Evolutionary conservation across 2,329 filamentous ascomycete species (phyloP).

Genomic region (Chrysoporthe puriensis): DNA sequence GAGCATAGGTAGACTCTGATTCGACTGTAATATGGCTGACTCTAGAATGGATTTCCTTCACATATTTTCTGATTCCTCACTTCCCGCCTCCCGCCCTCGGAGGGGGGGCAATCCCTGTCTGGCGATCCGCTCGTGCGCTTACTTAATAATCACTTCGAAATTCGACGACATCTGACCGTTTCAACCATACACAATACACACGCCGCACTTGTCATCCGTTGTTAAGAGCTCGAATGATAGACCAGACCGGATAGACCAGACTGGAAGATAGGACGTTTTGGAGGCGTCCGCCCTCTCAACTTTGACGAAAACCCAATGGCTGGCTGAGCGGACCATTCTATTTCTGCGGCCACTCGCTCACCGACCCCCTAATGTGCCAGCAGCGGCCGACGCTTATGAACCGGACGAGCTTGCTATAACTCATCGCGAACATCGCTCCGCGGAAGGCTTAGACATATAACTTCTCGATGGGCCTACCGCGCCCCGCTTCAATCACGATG

Average conservation of each 20-base stretch:
- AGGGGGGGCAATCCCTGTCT: neutral
- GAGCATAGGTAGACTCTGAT: no score
- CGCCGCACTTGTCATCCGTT: neutral
- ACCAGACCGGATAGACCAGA: neutral
- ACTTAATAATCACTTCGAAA: neutral
- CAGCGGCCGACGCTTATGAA: neutral
- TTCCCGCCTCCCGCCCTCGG: neutral
- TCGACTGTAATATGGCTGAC: no score
- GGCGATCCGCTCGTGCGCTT: neutral
- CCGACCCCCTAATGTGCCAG: neutral
- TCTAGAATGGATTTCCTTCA: no score
- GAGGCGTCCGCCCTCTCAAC: neutral
- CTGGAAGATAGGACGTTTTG: neutral
- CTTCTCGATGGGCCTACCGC: neutral
- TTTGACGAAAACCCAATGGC: neutral
- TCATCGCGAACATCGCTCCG: neutral
- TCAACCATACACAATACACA: neutral
- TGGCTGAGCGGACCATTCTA: neutral
- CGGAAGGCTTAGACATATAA: no score
- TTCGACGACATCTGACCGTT: neutral
- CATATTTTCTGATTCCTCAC: neutral
- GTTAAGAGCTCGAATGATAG: neutral
- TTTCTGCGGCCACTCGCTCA: neutral
- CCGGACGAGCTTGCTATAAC: neutral
- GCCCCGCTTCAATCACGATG: conserved; percentile 13